Percentiles rank a stretch among this genome's conserved stretches.
Conservation (phyloP, 73 alveolate genomes). For the Blepharisma stoltei region DNA sequence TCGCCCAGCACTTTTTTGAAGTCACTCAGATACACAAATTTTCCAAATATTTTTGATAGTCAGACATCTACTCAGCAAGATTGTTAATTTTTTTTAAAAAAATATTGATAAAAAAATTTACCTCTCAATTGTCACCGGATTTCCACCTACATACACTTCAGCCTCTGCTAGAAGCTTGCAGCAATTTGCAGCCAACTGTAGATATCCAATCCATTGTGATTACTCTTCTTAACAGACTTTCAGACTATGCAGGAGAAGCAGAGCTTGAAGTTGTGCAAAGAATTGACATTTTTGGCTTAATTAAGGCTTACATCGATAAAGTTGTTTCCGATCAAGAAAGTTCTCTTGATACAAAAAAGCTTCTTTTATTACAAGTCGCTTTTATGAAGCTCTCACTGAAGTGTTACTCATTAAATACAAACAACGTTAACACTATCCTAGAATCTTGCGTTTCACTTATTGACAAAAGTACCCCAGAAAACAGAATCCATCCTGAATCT, state of each 20-base stretch:
- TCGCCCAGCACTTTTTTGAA: too few relatives aligned
- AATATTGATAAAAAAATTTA: slow-evolving; percentile 88
- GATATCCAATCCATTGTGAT: slow-evolving; percentile 87
- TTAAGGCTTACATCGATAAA: slow-evolving; percentile 66
- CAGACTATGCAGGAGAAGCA: slow-evolving; percentile 64
- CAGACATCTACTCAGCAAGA: slow-evolving; percentile 90
- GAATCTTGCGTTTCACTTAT: slow-evolving; percentile 64
- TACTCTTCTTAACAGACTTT: slow-evolving; percentile 84
- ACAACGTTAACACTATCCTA: slow-evolving; percentile 62
- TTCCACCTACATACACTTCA: slow-evolving; percentile 84
- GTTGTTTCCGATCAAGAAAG: slow-evolving; percentile 60
- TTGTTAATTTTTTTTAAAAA: slow-evolving; percentile 78
- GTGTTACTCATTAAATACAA: slow-evolving; percentile 77
- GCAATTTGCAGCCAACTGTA: slow-evolving; percentile 79
- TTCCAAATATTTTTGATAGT: slow-evolving; percentile 73
- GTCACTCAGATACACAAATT: slow-evolving; percentile 93
- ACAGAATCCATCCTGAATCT: slow-evolving; percentile 45
- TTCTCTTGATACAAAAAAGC: slow-evolving; percentile 36
- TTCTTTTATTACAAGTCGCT: slow-evolving; percentile 82
- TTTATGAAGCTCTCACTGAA: slow-evolving; percentile 86
- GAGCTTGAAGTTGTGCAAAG: slow-evolving; percentile 37
- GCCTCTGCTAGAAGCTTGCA: slow-evolving; percentile 73
- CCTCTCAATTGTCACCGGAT: slow-evolving; percentile 93
- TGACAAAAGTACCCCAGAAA: slow-evolving; percentile 57
- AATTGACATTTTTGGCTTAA: slow-evolving; percentile 72